Evolutionary conservation across 2,329 filamentous ascomycete genomes (phyloP).

Genomic region (Paecilomyces dactylethromorphus): DNA sequence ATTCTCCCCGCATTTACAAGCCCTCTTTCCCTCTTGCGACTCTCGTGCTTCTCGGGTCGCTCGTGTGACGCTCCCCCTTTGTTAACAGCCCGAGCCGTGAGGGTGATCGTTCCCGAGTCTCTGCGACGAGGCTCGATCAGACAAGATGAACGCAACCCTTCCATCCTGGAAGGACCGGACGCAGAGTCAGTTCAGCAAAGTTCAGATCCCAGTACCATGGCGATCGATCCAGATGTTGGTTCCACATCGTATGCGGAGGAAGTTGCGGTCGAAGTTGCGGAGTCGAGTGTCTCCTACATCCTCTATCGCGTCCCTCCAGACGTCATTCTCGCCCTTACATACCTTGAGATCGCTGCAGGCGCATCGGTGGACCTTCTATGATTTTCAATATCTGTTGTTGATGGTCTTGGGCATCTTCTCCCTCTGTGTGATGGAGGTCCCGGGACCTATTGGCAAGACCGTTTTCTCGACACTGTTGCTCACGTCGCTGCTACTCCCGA

Average conservation of each 20-base stretch:
- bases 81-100: not conserved
- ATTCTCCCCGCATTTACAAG: not conserved
- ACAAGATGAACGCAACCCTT: slow-evolving; percentile 29
- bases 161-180: slow-evolving; percentile 43
- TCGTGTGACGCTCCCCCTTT: not conserved
- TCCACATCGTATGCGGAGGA: slow-evolving; percentile 60
- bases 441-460: slow-evolving; percentile 73
- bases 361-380: slow-evolving; percentile 75
- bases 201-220: slow-evolving; percentile 43
- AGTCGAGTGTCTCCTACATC: slow-evolving; percentile 61
- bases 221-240: slow-evolving; percentile 46
- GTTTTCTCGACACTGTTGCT: slow-evolving; percentile 61
- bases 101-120: slow-evolving; percentile 6
- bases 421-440: slow-evolving; percentile 69
- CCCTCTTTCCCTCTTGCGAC: not conserved
- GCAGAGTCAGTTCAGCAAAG: slow-evolving; percentile 37
- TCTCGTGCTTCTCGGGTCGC: not conserved
- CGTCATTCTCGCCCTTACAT: slow-evolving; percentile 73
- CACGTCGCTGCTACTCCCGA: slow-evolving; percentile 68
- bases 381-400: slow-evolving; percentile 76
- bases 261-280: slow-evolving; percentile 62
- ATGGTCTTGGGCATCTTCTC: slow-evolving; percentile 73
- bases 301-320: slow-evolving; percentile 69
- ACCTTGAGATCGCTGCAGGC: slow-evolving; percentile 68
- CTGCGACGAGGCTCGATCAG: slow-evolving; percentile 13